These are phyloP conservation scores for Thelephora ganbajun DNA, from an alignment of 768 basidiomycete genomes.

Conservation along the genomic window DNA sequence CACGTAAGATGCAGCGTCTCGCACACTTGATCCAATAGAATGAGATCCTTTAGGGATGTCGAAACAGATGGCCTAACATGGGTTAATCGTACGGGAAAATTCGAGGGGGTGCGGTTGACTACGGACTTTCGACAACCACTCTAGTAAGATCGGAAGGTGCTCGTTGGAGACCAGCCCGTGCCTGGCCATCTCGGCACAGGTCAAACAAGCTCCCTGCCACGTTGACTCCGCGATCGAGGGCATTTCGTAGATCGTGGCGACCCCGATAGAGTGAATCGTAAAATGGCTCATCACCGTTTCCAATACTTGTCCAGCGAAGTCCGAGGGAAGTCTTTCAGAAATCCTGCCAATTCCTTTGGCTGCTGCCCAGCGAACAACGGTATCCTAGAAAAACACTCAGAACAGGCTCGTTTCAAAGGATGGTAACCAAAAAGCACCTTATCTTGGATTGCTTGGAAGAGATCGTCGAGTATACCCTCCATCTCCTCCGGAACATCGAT, in stretches of 20 bases:
- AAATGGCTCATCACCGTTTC: conserved; percentile 70
- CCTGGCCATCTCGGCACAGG: conserved; percentile 85
- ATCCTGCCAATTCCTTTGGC: conserved; percentile 87
- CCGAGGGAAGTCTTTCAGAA: conserved; percentile 61
- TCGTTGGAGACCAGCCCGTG: conserved; percentile 52
- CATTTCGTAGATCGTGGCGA: conserved; percentile 53
- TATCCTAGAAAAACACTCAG: conserved; percentile 46
- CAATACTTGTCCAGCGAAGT: conserved; percentile 70
- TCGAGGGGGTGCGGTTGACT: neutral
- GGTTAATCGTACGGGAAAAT: conserved; percentile 5
- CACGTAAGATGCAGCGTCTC: conserved; percentile 90
- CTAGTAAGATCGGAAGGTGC: conserved; percentile 48
- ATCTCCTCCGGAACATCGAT: conserved; percentile 67
- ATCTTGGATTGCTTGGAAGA: conserved; percentile 69
- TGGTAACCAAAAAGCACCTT: conserved; percentile 32
- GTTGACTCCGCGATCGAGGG: conserved; percentile 70
- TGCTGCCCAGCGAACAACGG: conserved; percentile 86
- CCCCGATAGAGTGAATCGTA: conserved; percentile 53
- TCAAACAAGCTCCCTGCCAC: conserved; percentile 92
- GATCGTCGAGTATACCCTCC: conserved; percentile 56
- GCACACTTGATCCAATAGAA: conserved; percentile 87
- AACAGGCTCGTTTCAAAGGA: neutral
- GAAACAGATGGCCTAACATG: conserved; percentile 69
- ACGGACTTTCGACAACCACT: conserved; percentile 69
- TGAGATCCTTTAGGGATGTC: conserved; percentile 87